Evolutionary conservation across 345 rosid genomes (phyloP), one percentile per base, ranked within the genome.

Genomic region (Citrus reticulata): DNA sequence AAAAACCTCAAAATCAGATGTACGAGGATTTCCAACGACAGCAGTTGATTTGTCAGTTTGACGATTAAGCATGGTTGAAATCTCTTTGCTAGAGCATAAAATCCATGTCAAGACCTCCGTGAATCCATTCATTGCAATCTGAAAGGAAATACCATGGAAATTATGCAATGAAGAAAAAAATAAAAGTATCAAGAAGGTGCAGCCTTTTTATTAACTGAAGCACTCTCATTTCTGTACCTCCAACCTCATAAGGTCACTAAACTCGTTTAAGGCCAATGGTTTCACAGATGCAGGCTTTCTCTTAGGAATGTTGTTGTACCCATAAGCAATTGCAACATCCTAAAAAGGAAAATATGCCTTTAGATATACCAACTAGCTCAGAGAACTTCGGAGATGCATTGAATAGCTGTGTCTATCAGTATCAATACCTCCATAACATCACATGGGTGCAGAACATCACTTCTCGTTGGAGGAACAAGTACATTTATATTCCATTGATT

Each of bases 251-350:
- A 91, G 95, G 87, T 94, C 95, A 81, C 84, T 87, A 70, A 96
- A 89, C 84, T 94, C 90, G 81, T 90, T 94, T 85, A 92, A 85
- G 32, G 90, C 82, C 70, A 93, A 78, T 14, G 97, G 92, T 84
- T 84, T 88, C 81, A 94, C 80, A 37, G 97, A 91, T 57, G 88
- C 83, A 25, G 88, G 88, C 86, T 30, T 90, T 77, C 88, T 93
- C 85, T 78, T 91, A 37, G 91, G 93, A 81, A 96, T 91, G 72
- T 91, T 91, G 81, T 94, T 93, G 82, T 85, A 96, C 27, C 98
- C 98, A 87, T 90, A 93, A 70, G 98, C 98, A 86, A 93, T 93
- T 67, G 97, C 99, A 78, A 96, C 97, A 84, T 96, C 98, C 99
- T 96, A 63, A 76, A 76, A 84, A 39, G 39, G 80, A 51, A 67